These are phyloP conservation scores for Pulveroboletus sp. DNA, from an alignment of 768 basidiomycete species.

Conservation along the genomic window DNA sequence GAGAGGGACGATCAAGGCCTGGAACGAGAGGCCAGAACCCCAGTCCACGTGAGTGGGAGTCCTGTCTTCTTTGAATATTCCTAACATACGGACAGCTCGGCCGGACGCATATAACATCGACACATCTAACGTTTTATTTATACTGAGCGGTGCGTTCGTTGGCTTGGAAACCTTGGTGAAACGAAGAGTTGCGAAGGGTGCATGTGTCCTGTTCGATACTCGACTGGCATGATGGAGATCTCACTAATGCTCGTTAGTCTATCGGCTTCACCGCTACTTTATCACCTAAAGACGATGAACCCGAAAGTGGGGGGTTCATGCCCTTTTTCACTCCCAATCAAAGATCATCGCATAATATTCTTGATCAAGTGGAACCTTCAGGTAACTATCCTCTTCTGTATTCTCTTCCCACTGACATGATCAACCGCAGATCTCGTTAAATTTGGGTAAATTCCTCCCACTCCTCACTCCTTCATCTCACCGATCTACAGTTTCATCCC, in stretches of 20 bases:
- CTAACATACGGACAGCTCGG: slow-evolving; percentile 39
- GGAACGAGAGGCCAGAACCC: slow-evolving; percentile 48
- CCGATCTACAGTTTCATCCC: slow-evolving; percentile 70
- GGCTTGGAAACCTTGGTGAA: slow-evolving; percentile 84
- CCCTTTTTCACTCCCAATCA: slow-evolving; percentile 82
- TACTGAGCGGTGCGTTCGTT: slow-evolving; percentile 93
- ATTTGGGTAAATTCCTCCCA: slow-evolving; percentile 57
- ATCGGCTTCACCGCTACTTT: slow-evolving; percentile 79
- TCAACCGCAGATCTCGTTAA: slow-evolving; percentile 64
- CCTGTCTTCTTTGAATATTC: neutral
- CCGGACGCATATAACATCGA: slow-evolving; percentile 76
- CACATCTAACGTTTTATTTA: slow-evolving; percentile 91
- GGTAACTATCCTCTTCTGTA: slow-evolving; percentile 39
- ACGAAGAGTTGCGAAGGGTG: slow-evolving; percentile 79
- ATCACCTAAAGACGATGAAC: slow-evolving; percentile 38
- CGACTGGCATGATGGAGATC: neutral
- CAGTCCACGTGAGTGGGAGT: slow-evolving; percentile 18
- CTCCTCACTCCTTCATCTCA: slow-evolving; percentile 3
- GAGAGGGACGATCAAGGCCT: slow-evolving; percentile 46
- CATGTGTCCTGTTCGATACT: slow-evolving; percentile 38
- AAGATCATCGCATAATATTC: slow-evolving; percentile 46
- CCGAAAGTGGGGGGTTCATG: slow-evolving; percentile 35
- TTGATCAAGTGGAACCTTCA: slow-evolving; percentile 71
- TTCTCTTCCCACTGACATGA: neutral
- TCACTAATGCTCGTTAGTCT: slow-evolving; percentile 48